Conservation (phyloP, 2,329 filamentous ascomycete species). For the Trichoderma aggressivum region DNA sequence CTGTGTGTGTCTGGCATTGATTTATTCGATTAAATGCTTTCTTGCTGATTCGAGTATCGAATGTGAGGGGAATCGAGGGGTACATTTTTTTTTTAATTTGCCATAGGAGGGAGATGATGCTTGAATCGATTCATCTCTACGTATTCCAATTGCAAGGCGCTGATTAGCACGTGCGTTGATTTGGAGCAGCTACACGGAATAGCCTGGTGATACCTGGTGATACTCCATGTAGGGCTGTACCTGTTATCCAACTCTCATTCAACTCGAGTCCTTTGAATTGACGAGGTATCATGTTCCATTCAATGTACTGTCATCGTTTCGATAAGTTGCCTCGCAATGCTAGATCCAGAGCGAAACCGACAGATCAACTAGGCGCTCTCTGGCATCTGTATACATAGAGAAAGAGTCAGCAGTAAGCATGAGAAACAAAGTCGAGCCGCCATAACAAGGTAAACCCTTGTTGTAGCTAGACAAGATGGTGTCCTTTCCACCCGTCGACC, state of each 20-base stretch:
- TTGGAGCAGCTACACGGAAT: neutral
- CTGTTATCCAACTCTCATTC: neutral
- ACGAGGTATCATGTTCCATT: neutral
- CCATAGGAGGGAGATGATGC: neutral
- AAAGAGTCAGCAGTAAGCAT: neutral
- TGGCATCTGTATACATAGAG: neutral
- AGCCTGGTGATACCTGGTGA: too few relatives aligned
- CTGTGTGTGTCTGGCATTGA: neutral
- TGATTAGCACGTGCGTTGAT: neutral
- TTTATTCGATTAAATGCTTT: neutral
- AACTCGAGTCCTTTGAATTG: neutral
- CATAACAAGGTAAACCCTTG: neutral
- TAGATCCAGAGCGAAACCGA: neutral
- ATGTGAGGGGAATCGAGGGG: neutral
- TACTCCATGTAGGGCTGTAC: neutral
- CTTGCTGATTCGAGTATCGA: neutral
- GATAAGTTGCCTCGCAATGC: neutral
- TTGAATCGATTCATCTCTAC: neutral
- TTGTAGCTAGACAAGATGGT: neutral
- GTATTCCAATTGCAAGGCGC: neutral
- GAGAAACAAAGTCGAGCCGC: neutral
- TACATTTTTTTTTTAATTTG: too few relatives aligned
- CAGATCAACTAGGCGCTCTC: neutral
- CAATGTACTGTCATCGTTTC: neutral
- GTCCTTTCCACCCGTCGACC: neutral